Base-by-base conservation (phyloP, 495 filamentous ascomycete genomes). In the Aeminium ludgeri region DNA sequence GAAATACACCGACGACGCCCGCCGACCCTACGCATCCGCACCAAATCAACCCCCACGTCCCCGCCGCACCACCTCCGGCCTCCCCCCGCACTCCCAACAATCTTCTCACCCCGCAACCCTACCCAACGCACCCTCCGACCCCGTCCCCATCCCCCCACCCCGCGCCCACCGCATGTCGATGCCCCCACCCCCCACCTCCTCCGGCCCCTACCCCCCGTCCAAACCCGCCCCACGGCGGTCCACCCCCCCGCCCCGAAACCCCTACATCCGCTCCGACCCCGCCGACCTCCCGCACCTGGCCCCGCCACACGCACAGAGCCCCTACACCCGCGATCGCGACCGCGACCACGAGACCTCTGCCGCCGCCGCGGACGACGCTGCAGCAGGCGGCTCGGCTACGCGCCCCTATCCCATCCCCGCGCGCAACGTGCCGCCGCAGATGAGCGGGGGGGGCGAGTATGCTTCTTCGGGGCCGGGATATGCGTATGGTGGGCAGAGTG, bases 1-100 rank as follows among this genome's bases (percentile, higher is more conserved):
- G 48, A 45, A 60, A 1, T 72, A 73, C 41, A 64, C 68, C 4
- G 67, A 65, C n/a, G 61, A 60, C 10, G 15, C 2, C 7, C 30
- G 43, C 6, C 48, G 28, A 12, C 34, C 27, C 23, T 1, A 41
- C 8, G 13, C 31, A 17, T 11, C 38, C 47, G 12, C 30, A 44
- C 2, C 18, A 11, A 11, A 20, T 20, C n/a, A 10, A 6, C 4
- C 16, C 16, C 7, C 10, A 38, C 3, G 34, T 3, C 18, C 2
- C 12, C 18, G 32, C 8, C 32, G 40, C 6, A 34, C 41, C 4
- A 44, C 30, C 23, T 28, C 46, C 2, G 20, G 35, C 19, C 20
- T 41, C 8, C 37, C 36, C 1, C 29, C 43, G 15, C 28, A 46
- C 5, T 11, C 16, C 12, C 34, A 13, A 41, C 29, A 43, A 13